Evolutionary conservation across 2,329 filamentous ascomycete genomes (phyloP), one percentile per base, ranked within the genome.

Genomic region (Talaromyces pinophilus): DNA sequence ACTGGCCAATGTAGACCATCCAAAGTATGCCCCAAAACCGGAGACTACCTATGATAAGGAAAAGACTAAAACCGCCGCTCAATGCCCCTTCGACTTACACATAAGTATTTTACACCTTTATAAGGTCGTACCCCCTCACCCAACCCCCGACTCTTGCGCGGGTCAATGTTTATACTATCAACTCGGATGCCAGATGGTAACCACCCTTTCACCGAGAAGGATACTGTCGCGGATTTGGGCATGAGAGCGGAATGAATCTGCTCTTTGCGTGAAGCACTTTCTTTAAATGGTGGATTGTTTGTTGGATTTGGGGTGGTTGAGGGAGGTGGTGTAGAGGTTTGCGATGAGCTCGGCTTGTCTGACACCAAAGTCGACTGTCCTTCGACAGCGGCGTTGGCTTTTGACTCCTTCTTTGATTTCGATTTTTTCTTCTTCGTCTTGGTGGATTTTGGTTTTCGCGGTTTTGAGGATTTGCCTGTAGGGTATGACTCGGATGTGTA

Each of bases 41-140:
- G n/a, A 25, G 1, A 19, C 2, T 6, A 7, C 28, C 4, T n/a
- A 55, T 8, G 6, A n/a, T 30, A 19, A 19, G 5, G 10, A 33
- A 35, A 33, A 55, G 19, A 42, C 35, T 76, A 79, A 67, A 74
- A 78, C 65, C 81, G 75, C 50, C 77, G 73, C 69, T 84, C 82
- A n/a, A 84, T 75, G 0, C 87, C 87, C 69, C 81, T 81, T 66
- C 81, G 79, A 74, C 86, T 88, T 13, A 88, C 85, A 71, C 93
- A 97, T 72, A 99, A 77, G 79, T 99, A 99, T 80, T 99, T 99
- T 70, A 99, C 95, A 1, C 95, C 95, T 81, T 98, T 99, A 80
- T 97, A 98, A 28, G 95, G 95, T 80, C 93, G 96, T 46, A 98
- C 88, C 2, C 91, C 88, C 70, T 96, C 92, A 0, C 92, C 92